Percentiles rank a stretch among this genome's conserved stretches.
These are phyloP conservation scores for Sungouiozyma ichnusensis DNA, from an alignment of 805 yeast species.

Conservation along the genomic window DNA sequence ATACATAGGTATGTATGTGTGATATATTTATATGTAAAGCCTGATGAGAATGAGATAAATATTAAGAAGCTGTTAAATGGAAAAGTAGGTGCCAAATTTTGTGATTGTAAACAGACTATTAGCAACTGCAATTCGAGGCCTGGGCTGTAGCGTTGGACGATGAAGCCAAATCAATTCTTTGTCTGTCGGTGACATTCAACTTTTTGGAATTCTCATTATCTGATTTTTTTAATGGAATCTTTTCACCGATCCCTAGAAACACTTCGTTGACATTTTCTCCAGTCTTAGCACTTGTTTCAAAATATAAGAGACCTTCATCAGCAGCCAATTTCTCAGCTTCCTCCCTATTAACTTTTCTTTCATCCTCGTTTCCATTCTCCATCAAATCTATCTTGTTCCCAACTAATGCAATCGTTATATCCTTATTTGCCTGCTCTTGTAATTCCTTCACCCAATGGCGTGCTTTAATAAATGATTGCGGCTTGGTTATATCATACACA, in stretches of 20 bases:
- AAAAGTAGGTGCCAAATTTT: too few species aligned
- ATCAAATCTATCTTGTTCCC: slow-evolving; percentile 86
- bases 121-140: slow-evolving; percentile 28
- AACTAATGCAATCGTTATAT: slow-evolving; percentile 83
- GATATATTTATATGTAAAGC: neutral
- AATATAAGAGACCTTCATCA: slow-evolving; percentile 82
- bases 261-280: slow-evolving; percentile 84
- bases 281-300: slow-evolving; percentile 91
- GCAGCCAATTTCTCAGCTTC: slow-evolving; percentile 85
- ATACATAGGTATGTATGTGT: neutral
- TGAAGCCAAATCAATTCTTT: slow-evolving; percentile 28
- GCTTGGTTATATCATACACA: slow-evolving; percentile 90
- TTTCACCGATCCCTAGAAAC: slow-evolving; percentile 78
- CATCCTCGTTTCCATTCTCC: slow-evolving; percentile 35
- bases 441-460: slow-evolving; percentile 97
- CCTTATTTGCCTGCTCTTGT: slow-evolving; percentile 90
- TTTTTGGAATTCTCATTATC: slow-evolving; percentile 18
- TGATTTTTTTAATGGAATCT: slow-evolving; percentile 47
- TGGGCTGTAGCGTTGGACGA: slow-evolving; percentile 24
- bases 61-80: too few species aligned
- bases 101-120: neutral
- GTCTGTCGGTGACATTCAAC: slow-evolving; percentile 18
- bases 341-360: slow-evolving; percentile 61
- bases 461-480: slow-evolving; percentile 89
- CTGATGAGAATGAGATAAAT: neutral